Base-by-base conservation (phyloP, 2,329 filamentous ascomycete genomes). In the Rhexocercosporidium sp. region DNA sequence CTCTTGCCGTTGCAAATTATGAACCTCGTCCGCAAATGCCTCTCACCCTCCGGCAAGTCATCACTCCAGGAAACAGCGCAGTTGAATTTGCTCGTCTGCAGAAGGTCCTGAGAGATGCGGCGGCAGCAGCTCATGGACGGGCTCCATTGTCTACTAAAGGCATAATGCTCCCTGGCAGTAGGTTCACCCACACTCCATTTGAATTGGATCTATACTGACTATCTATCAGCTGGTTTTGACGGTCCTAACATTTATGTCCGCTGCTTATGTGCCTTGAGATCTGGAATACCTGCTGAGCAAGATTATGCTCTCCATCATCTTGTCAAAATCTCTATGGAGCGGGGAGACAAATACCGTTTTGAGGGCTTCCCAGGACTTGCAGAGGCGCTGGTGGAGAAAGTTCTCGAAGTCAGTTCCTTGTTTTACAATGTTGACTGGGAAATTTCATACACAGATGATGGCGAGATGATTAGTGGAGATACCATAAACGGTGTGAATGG, bases 261-360 rank as follows among this genome's bases (percentile, higher is more conserved):
- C 51, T 96, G 93, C 70, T 85, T 97, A 44, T 90, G 94, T 72
- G 90, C 94, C 4, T 82, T 99, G 29, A 91, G 92, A 69, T 97
- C 93, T 16, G 88, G 88, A 2, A 88, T 97, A 29, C 86, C 86
- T 3, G 86, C 90, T 14, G 95, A 99, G 77, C 92, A 97, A 74
- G 90, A 93, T n/a, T 98, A 96, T 79, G 95, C 94, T 0, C 83
- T 98, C 12, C 93, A 97, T 74, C 95, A 98, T 75, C 82, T 98
- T 3, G 94, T 98, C 67, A 97, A 97, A 77, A 97, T 98, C 31
- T 97, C 94, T 0, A 96, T 91, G 76, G 94, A 98, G 78, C 88
- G 94, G 51, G 95, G 95, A 54, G 96, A 98, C 77, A 97, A 97
- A 79, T 97, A 97, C 80, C 92, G 93, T 68, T 97, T 98, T 72